Conservation (phyloP, 2,329 filamentous ascomycete species). For the Cladophialophora psammophila region DNA sequence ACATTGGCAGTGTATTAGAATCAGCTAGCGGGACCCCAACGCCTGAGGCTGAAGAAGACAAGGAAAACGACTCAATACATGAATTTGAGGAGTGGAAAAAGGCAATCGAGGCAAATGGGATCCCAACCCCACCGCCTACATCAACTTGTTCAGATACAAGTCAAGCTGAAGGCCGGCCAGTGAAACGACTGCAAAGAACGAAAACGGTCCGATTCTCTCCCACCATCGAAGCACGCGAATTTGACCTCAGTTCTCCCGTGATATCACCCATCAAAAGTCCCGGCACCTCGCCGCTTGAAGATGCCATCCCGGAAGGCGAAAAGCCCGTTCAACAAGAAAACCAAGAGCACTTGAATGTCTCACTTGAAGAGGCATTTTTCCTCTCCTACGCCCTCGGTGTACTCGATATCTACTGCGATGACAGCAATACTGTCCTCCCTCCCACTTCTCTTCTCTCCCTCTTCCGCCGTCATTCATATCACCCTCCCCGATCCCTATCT, state of each 20-base stretch:
- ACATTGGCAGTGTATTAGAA: slow-evolving; percentile 39
- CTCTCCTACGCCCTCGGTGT: slow-evolving; percentile 80
- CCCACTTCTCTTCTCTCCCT: slow-evolving; percentile 67
- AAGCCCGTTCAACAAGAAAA: slow-evolving; percentile 48
- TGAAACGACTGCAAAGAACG: slow-evolving; percentile 35
- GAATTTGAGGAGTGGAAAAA: slow-evolving; percentile 42
- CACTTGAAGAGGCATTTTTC: slow-evolving; percentile 90
- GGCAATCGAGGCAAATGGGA: slow-evolving; percentile 37
- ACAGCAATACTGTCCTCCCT: slow-evolving; percentile 54
- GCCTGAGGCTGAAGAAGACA: slow-evolving; percentile 27
- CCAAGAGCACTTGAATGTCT: slow-evolving; percentile 90
- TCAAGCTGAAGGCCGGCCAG: slow-evolving; percentile 33
- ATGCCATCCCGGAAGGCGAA: slow-evolving; percentile 33
- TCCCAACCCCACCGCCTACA: slow-evolving; percentile 41
- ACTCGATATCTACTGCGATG: slow-evolving; percentile 63
- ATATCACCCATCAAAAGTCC: slow-evolving; percentile 41
- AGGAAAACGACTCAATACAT: slow-evolving; percentile 32
- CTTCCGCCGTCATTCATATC: slow-evolving; percentile 74
- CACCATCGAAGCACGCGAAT: slow-evolving; percentile 70
- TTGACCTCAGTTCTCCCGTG: slow-evolving; percentile 47
- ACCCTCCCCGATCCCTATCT: slow-evolving; percentile 62
- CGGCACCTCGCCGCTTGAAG: slow-evolving; percentile 30
- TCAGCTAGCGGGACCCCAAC: slow-evolving; percentile 29
- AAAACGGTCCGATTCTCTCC: slow-evolving; percentile 77
- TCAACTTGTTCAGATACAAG: slow-evolving; percentile 39